Evolutionary conservation across 768 basidiomycete species (phyloP), one percentile per base, ranked within the genome.

Genomic region (Stropharia rugosoannulata): DNA sequence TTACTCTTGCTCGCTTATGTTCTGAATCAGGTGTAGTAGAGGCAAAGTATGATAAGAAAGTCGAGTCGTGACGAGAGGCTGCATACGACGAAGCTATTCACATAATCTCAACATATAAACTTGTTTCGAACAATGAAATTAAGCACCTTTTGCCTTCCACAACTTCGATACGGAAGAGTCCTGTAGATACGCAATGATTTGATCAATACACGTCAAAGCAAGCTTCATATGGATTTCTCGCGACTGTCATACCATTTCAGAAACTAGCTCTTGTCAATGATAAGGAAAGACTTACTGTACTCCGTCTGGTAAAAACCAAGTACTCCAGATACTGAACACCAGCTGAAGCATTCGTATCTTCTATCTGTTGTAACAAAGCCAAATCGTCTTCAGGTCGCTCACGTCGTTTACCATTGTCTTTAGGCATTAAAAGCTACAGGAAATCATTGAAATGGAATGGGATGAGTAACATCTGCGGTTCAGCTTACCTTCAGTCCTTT

Each of bases 21-120:
- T 80, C 79, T 0, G 91, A 90, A 54, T 90, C 83, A 1, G 92
- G 92, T 4, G 92, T 90, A 19, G 89, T 89, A n/a, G 88, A 85
- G 3, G 86, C 78, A 59, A 95, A 87, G 70, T 93, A 93, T 5
- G 85, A 78, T 6, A 92, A 66, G 69, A 87, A 90, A 0, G 87
- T 76, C 10, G 72, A 60, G 8, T 70, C 67, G 29, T 67, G 71
- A 32, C 63, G 69, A 25, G 71, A 73, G 11, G 78, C 79, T 12
- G 77, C 71, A 65, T 86, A 88, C 3, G 81, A 82, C 5, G 78
- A 76, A 10, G 73, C 85, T 85, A 48, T 29, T 36, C 40, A 38
- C 51, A 13, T 37, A 13, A 56, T 43, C 13, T 58, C 50, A 11
- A 25, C 48, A 57, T 45, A 4, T 7, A 16, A 52, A 15, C 19